Conservation (phyloP, 768 basidiomycete species). For the Trametes sanguinea region DNA sequence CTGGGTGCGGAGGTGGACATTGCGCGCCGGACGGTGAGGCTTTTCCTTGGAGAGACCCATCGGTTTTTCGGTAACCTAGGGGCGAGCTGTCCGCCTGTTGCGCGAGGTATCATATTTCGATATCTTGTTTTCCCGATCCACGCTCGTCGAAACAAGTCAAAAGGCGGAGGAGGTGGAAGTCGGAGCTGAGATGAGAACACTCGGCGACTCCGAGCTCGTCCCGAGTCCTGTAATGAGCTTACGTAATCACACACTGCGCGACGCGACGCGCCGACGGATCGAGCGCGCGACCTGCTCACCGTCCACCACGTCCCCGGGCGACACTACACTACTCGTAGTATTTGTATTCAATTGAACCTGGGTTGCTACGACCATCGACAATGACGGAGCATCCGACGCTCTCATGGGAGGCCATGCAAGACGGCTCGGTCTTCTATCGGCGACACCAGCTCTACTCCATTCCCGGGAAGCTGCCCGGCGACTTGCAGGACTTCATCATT, state of each 20-base stretch:
- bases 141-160: not conserved
- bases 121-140: too few relatives aligned
- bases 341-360: too few relatives aligned
- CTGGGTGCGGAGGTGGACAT: not conserved
- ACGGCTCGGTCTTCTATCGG: constrained; percentile 85
- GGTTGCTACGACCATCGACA: not conserved
- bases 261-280: too few relatives aligned
- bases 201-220: too few relatives aligned
- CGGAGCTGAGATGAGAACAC: too few relatives aligned
- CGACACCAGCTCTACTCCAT: constrained; percentile 84
- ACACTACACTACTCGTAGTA: too few relatives aligned
- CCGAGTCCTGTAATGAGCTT: too few relatives aligned
- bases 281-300: too few relatives aligned
- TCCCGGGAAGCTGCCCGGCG: constrained; percentile 67
- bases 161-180: too few relatives aligned
- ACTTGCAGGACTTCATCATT: constrained; percentile 76
- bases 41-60: not conserved
- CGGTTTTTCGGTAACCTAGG: not conserved
- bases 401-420: constrained; percentile 90
- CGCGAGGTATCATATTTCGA: not conserved
- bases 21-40: not conserved
- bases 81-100: not conserved
- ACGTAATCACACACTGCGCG: too few relatives aligned
- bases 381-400: constrained; percentile 73
- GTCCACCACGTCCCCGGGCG: too few relatives aligned